Percentiles rank a stretch among this genome's conserved stretches.
Evolutionary conservation across 2,329 filamentous ascomycete species (phyloP).

Genomic region (Diaporthe sp.): DNA sequence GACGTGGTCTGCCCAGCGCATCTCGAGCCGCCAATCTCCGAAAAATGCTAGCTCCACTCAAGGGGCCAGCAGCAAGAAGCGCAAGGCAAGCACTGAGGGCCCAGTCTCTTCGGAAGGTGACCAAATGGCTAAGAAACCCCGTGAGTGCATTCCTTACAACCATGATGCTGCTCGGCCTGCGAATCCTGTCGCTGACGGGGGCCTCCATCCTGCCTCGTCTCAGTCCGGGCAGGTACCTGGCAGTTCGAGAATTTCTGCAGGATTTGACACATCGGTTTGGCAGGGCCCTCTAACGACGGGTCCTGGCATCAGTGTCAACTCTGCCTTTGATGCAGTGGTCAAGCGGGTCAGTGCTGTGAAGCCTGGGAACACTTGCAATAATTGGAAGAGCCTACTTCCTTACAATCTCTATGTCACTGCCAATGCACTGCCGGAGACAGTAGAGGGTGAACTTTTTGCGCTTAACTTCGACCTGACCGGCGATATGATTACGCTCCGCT

Average conservation of each 20-base stretch:
- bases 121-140: not conserved
- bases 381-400: not conserved
- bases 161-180: no score
- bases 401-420: not conserved
- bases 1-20: not conserved
- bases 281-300: not conserved
- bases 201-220: not conserved
- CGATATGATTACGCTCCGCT: not conserved
- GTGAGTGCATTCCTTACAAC: not conserved
- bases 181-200: not conserved
- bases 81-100: not conserved
- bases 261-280: not conserved
- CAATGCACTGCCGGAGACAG: rapidly evolving
- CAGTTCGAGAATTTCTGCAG: not conserved
- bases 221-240: not conserved
- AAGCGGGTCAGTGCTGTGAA: not conserved
- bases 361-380: not conserved
- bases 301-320: rapidly evolving
- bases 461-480: rapidly evolving
- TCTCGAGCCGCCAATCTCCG: not conserved
- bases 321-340: rapidly evolving
- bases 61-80: not conserved
- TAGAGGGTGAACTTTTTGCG: rapidly evolving
- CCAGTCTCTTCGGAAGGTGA: not conserved
- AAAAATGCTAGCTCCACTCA: not conserved